Evolutionary conservation across 257 asterid genomes (phyloP).

Genomic region (Solanum sejunctum): DNA sequence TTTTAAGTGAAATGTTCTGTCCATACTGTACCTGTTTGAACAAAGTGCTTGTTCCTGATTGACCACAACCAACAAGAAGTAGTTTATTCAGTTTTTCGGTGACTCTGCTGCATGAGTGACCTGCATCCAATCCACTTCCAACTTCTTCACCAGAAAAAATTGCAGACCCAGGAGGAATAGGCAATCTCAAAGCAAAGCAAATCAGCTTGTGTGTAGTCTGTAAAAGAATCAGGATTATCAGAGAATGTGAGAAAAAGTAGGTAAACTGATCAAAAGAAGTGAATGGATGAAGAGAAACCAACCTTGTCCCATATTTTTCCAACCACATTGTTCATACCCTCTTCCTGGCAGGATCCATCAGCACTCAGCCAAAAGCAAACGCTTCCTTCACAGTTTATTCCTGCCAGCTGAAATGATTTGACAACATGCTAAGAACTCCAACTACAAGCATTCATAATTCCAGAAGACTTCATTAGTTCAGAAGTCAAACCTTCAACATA

Average conservation of each 20-base stretch:
- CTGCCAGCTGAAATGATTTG: slow-evolving; percentile 34
- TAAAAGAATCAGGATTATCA: neutral
- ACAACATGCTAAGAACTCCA: slow-evolving; percentile 6
- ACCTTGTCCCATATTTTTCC: slow-evolving; percentile 87
- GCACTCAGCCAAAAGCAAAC: slow-evolving; percentile 67
- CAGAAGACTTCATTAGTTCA: neutral
- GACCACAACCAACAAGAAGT: slow-evolving; percentile 70
- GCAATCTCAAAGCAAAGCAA: slow-evolving; percentile 62
- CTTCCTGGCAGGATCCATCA: slow-evolving; percentile 55
- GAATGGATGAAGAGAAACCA: neutral
- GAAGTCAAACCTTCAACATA: slow-evolving; percentile 48
- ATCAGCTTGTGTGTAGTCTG: slow-evolving; percentile 54
- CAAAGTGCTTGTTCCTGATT: slow-evolving; percentile 82
- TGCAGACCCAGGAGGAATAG: slow-evolving; percentile 41
- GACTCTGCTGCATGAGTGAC: slow-evolving; percentile 7
- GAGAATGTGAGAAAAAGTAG: neutral
- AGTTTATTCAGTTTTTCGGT: slow-evolving; percentile 27
- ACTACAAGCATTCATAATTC: neutral
- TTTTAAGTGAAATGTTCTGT: neutral
- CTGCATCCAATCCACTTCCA: slow-evolving; percentile 8
- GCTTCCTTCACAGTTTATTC: slow-evolving; percentile 54
- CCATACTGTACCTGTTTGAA: slow-evolving; percentile 66
- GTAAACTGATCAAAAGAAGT: neutral
- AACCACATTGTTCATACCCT: slow-evolving; percentile 63
- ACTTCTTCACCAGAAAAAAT: slow-evolving; percentile 20